phyloP scores from a whole-genome alignment of 2,329 filamentous ascomycete species.

The Colletotrichum orchidophilum region DNA sequence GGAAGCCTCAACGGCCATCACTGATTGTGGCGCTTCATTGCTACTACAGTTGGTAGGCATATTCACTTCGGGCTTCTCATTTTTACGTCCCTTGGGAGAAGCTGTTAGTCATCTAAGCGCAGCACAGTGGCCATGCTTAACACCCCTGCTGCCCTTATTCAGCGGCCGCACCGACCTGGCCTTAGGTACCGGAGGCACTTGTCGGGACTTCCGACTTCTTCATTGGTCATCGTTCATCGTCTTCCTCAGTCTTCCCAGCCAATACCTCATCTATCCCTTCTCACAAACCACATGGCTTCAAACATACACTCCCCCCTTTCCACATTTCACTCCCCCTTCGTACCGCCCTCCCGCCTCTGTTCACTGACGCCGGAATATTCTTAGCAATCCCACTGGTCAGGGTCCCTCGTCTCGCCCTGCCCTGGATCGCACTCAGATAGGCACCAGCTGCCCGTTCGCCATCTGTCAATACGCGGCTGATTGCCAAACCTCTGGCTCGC shows the following conservation, averaged over 20 bases:
- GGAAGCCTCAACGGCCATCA: neutral
- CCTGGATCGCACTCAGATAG: neutral
- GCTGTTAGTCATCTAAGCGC: neutral
- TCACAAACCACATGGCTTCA: slow-evolving; percentile 2
- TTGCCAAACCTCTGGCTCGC: slow-evolving; percentile 27
- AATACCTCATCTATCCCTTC: neutral
- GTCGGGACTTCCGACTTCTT: neutral
- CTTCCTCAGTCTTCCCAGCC: neutral
- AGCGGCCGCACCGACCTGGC: neutral
- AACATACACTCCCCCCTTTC: neutral
- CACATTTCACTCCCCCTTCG: neutral
- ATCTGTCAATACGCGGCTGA: slow-evolving; percentile 18
- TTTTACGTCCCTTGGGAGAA: neutral
- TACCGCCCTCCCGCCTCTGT: slow-evolving; percentile 1
- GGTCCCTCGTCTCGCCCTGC: slow-evolving; percentile 12
- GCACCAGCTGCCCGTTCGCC: neutral
- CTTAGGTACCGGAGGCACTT: neutral
- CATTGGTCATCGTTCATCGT: neutral
- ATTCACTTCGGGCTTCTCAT: neutral
- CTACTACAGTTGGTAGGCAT: neutral
- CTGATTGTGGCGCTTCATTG: neutral
- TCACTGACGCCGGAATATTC: slow-evolving; percentile 14
- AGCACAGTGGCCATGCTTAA: neutral
- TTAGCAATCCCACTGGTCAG: slow-evolving; percentile 18
- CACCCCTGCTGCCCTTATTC: neutral